A percentile compares a stretch with the other conserved stretches of the same genome.
Evolutionary conservation across 2,329 filamentous ascomycete species (phyloP).

Genomic region (Botrytis deweyae): DNA sequence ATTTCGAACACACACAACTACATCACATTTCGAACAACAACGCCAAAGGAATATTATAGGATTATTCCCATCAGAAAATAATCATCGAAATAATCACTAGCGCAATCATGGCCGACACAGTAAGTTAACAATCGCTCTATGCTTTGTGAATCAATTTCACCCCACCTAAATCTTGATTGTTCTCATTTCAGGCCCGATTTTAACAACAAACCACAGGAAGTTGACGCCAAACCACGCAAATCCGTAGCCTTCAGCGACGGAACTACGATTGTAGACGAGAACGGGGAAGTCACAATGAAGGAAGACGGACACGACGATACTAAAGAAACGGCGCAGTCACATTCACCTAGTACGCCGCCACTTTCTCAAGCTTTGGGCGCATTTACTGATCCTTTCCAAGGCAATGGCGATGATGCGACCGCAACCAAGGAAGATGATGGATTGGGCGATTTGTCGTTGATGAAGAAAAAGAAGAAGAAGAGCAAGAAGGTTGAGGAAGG

Average conservation of each 20-base stretch:
- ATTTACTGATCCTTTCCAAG: slow-evolving; percentile 52
- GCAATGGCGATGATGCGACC: slow-evolving; percentile 38
- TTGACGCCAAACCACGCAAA: slow-evolving; percentile 69
- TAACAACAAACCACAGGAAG: slow-evolving; percentile 30
- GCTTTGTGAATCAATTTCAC: slow-evolving; percentile 10
- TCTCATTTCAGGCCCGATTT: slow-evolving; percentile 13
- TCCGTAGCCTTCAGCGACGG: slow-evolving; percentile 92
- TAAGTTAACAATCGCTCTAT: slow-evolving; percentile 8
- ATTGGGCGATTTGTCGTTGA: slow-evolving; percentile 54
- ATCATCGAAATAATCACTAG: not conserved
- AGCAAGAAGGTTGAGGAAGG: slow-evolving; percentile 74
- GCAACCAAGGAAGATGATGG: slow-evolving; percentile 31
- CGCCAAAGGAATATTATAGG: not conserved
- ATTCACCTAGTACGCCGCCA: slow-evolving; percentile 67
- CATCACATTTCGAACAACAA: slow-evolving; percentile 1
- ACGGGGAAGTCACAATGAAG: slow-evolving; percentile 79
- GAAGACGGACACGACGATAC: slow-evolving; percentile 69
- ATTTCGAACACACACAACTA: not conserved
- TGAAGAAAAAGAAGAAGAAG: slow-evolving; percentile 92
- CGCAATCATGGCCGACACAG: slow-evolving; percentile 22
- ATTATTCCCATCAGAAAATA: not conserved
- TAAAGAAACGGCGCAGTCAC: slow-evolving; percentile 79
- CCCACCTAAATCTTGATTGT: slow-evolving; percentile 31
- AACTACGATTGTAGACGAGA: slow-evolving; percentile 81
- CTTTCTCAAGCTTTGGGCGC: slow-evolving; percentile 52